Conservation (phyloP, 768 basidiomycete genomes). For the Trametes cinnabarina region DNA sequence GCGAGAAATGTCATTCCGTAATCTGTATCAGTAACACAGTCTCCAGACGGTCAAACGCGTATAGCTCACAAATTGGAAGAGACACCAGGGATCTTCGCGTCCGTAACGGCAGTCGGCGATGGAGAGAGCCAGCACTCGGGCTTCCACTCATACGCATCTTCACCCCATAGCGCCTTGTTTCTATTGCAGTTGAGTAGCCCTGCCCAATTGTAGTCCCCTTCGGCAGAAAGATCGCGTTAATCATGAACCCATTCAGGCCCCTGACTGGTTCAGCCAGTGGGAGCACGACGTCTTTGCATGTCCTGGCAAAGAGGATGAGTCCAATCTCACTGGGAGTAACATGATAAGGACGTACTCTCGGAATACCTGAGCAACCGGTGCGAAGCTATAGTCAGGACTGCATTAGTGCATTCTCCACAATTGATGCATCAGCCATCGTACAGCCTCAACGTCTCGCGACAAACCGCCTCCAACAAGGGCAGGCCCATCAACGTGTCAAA, state of each 20-base stretch:
- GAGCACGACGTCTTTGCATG: slow-evolving; percentile 8
- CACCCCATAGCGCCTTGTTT: slow-evolving; percentile 43
- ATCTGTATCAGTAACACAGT: neutral
- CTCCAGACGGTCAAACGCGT: neutral
- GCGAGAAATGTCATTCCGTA: slow-evolving; percentile 25
- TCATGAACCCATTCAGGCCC: slow-evolving; percentile 8
- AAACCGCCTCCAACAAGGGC: slow-evolving; percentile 8
- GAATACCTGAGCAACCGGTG: too few species aligned
- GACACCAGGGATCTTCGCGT: slow-evolving; percentile 19
- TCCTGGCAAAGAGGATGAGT: too few species aligned
- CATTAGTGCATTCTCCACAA: too few species aligned
- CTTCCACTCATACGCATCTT: slow-evolving; percentile 40
- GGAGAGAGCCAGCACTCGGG: slow-evolving; percentile 43
- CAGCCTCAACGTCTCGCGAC: slow-evolving; percentile 7
- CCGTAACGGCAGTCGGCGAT: slow-evolving; percentile 3
- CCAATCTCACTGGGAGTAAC: too few species aligned
- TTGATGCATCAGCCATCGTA: neutral
- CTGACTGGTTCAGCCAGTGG: slow-evolving; percentile 14
- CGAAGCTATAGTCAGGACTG: too few species aligned
- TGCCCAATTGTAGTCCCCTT: slow-evolving; percentile 38
- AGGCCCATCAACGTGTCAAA: slow-evolving; percentile 1
- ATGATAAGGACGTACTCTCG: too few species aligned
- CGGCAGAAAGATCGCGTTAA: slow-evolving; percentile 31
- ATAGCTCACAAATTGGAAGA: slow-evolving; percentile 19
- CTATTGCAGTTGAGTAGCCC: slow-evolving; percentile 41